Evolutionary conservation across 768 basidiomycete species (phyloP).

Genomic region (Leccinum imitatum): DNA sequence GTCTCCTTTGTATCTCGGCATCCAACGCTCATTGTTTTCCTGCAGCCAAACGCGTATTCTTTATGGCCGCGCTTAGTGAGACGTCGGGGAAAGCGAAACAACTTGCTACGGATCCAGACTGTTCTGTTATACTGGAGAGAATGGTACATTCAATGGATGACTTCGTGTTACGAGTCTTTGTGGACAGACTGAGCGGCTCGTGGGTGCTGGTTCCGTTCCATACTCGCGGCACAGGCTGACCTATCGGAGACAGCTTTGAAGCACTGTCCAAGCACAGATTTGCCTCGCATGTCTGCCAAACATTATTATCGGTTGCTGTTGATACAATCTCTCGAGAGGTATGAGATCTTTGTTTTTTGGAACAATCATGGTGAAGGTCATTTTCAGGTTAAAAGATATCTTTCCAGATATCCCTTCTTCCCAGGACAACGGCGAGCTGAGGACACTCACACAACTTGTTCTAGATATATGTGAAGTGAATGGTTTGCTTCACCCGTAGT

Average conservation of each 20-base stretch:
- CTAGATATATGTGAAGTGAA: conserved; percentile 64
- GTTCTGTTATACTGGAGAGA: conserved; percentile 85
- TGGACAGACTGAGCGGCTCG: conserved; percentile 86
- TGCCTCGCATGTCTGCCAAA: conserved; percentile 95
- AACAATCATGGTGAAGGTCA: neutral
- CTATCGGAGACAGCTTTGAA: conserved; percentile 49
- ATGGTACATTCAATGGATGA: conserved; percentile 95
- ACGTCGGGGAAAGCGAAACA: conserved; percentile 87
- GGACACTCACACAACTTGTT: conserved; percentile 61
- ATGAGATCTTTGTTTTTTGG: conserved; percentile 7
- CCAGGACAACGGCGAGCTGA: conserved; percentile 59
- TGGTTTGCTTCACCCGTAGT: conserved; percentile 8
- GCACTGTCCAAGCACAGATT: conserved; percentile 76
- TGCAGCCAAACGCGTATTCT: conserved; percentile 72
- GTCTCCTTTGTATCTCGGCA: neutral
- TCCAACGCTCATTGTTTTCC: neutral
- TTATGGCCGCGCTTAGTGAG: conserved; percentile 79
- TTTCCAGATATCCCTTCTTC: conserved; percentile 48
- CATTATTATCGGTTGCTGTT: conserved; percentile 66
- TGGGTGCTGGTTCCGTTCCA: conserved; percentile 44
- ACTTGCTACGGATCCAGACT: conserved; percentile 91
- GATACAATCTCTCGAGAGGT: conserved; percentile 74
- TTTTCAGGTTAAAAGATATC: conserved; percentile 50
- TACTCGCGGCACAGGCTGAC: conserved; percentile 8
- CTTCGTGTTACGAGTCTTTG: conserved; percentile 87